These are phyloP conservation scores for Verticillium isaacii DNA, from an alignment of 2,329 filamentous ascomycete species.

Conservation along the genomic window DNA sequence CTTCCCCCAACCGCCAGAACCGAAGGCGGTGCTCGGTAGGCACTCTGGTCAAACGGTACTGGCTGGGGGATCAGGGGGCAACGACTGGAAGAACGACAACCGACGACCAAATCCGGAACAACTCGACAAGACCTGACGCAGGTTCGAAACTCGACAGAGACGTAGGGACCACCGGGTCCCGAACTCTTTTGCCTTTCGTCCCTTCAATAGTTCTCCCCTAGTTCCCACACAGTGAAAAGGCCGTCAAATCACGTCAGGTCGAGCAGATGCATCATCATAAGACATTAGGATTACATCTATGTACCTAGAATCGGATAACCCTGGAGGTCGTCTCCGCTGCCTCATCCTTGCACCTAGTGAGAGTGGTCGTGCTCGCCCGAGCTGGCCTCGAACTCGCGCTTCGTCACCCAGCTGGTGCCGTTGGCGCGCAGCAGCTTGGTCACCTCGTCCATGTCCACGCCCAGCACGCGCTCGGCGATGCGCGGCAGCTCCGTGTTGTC, in stretches of 20 bases:
- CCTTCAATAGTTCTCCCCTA: no score
- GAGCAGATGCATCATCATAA: not conserved
- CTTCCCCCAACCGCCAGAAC: not conserved
- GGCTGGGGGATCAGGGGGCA: not conserved
- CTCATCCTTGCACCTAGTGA: not conserved
- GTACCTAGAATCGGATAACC: no score
- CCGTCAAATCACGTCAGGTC: not conserved
- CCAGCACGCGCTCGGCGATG: conserved; percentile 18
- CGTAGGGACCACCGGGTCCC: not conserved
- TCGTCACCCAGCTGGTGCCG: conserved; percentile 18
- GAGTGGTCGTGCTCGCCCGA: not conserved
- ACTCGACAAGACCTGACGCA: not conserved
- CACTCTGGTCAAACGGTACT: not conserved
- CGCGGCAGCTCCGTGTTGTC: conserved; percentile 20
- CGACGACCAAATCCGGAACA: not conserved
- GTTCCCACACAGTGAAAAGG: no score
- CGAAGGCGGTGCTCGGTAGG: not conserved
- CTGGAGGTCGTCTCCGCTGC: not conserved
- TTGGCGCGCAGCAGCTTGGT: conserved; percentile 16
- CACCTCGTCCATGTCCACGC: conserved; percentile 14
- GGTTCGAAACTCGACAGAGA: not conserved
- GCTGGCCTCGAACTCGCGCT: conserved; percentile 9
- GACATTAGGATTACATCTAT: not conserved
- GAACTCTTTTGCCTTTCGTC: not conserved
- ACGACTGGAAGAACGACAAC: not conserved